Evolutionary conservation across 208 protist genomes (phyloP).

Genomic region (Trypanosomatidae sp.): DNA sequence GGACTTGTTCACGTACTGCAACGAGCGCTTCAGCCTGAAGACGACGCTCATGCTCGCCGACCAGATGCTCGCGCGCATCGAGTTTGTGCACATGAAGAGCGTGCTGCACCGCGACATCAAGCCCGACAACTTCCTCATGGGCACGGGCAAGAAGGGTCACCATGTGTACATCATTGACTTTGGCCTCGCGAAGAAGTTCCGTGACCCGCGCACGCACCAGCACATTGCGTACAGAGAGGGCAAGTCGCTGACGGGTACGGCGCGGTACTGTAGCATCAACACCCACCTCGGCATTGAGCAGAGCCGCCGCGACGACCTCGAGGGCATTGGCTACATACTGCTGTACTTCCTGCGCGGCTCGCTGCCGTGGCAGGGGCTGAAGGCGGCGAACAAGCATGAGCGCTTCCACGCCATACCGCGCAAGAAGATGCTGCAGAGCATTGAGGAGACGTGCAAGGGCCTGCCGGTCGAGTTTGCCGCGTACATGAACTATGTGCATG

Average conservation of each 20-base stretch:
- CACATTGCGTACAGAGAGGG: slow-evolving; percentile 99
- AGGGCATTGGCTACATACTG: slow-evolving; percentile 96
- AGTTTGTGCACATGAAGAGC: slow-evolving; percentile 80
- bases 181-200: slow-evolving; percentile 98
- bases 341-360: slow-evolving; percentile 98
- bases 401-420: slow-evolving; percentile 97
- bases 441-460: slow-evolving; percentile 91
- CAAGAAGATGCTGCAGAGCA: slow-evolving; percentile 89
- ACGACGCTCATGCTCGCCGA: slow-evolving; percentile 83
- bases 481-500: slow-evolving; percentile 94
- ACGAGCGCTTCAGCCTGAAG: slow-evolving; percentile 67
- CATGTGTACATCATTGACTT: slow-evolving; percentile 97
- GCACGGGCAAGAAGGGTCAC: slow-evolving; percentile 55
- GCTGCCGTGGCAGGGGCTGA: slow-evolving; percentile 96
- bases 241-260: slow-evolving; percentile 98
- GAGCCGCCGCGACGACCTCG: slow-evolving; percentile 93
- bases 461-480: slow-evolving; percentile 89
- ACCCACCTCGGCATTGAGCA: slow-evolving; percentile 97
- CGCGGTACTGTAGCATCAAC: slow-evolving; percentile 98
- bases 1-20: slow-evolving; percentile 72
- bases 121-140: slow-evolving; percentile 89
- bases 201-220: slow-evolving; percentile 91
- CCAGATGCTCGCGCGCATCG: slow-evolving; percentile 67
- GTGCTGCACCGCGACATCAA: slow-evolving; percentile 87
- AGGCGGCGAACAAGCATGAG: slow-evolving; percentile 90